A percentile compares a stretch with the other conserved stretches of the same genome.
Evolutionary conservation across 1,284 basidiomycete genomes (phyloP).

Genomic region (Tremellales sp.): DNA sequence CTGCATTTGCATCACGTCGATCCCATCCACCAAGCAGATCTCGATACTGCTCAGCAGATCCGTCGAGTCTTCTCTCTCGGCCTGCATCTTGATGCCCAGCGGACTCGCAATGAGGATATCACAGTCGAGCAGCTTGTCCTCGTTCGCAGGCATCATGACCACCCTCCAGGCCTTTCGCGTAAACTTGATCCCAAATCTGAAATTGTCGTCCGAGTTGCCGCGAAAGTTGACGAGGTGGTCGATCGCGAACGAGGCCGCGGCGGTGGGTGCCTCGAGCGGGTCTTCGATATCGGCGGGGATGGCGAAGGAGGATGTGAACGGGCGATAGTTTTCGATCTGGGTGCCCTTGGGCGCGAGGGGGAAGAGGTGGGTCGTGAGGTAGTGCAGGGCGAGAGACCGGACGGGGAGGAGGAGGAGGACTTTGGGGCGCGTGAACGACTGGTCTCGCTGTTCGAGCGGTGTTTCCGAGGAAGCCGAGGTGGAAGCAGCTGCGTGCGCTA

Average conservation of each 20-base stretch:
- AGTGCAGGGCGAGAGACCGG: constrained; percentile 75
- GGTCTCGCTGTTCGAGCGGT: constrained; percentile 76
- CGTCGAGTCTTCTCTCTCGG: constrained; percentile 87
- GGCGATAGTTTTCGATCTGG: constrained; percentile 77
- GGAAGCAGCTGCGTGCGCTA: constrained; percentile 58
- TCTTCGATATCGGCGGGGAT: constrained; percentile 73
- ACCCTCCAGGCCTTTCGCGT: constrained; percentile 86
- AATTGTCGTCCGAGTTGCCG: constrained; percentile 97
- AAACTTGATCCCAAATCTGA: constrained; percentile 86
- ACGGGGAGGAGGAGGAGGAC: constrained; percentile 88
- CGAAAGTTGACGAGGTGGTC: constrained; percentile 93
- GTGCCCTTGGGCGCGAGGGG: constrained; percentile 62
- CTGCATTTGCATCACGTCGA: constrained; percentile 94
- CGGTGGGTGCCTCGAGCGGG: constrained; percentile 60
- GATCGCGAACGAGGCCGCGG: constrained; percentile 65
- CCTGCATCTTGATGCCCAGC: constrained; percentile 81
- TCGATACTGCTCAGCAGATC: constrained; percentile 95
- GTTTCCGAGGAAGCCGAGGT: constrained; percentile 44
- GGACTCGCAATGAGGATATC: constrained; percentile 94
- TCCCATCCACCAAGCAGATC: constrained; percentile 85
- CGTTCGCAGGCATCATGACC: constrained; percentile 58
- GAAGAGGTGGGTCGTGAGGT: constrained; percentile 67
- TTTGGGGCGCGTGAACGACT: constrained; percentile 96
- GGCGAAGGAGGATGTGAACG: constrained; percentile 78
- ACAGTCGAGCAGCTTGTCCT: constrained; percentile 55